phyloP scores from a whole-genome alignment of 192 early-diverging fungal species.

The Kappamyces sp. region DNA sequence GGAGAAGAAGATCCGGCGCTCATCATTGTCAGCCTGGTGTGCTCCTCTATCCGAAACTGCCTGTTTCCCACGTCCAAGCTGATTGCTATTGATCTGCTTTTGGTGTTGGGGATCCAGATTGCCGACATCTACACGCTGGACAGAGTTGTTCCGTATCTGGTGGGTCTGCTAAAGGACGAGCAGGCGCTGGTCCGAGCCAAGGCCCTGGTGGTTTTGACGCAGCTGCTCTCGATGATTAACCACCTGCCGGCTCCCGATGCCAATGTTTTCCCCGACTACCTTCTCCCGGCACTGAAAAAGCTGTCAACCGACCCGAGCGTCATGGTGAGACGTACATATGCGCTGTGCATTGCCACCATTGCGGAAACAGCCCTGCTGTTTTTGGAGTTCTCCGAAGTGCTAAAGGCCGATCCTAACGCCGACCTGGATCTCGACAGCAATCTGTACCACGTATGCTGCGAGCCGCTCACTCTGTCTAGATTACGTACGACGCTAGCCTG shows the following conservation, averaged over 20 bases:
- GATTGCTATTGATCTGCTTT: conserved; percentile 65
- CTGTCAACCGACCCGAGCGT: conserved; percentile 68
- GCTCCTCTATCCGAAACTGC: conserved; percentile 63
- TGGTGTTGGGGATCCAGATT: conserved; percentile 60
- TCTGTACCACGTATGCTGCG: conserved; percentile 12
- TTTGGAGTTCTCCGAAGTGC: conserved; percentile 66
- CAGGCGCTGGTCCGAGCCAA: conserved; percentile 54
- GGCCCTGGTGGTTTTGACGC: conserved; percentile 60
- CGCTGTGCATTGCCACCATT: conserved; percentile 65
- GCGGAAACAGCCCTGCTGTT: conserved; percentile 74
- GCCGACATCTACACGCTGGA: conserved; percentile 70
- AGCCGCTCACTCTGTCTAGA: conserved; percentile 27
- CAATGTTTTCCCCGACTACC: conserved; percentile 85
- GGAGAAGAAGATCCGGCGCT: conserved; percentile 59
- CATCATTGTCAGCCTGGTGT: conserved; percentile 62
- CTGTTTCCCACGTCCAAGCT: conserved; percentile 65
- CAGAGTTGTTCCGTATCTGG: conserved; percentile 72
- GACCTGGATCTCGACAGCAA: conserved; percentile 47
- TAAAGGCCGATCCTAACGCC: conserved; percentile 28
- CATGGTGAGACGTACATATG: conserved; percentile 75
- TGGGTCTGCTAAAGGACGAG: conserved; percentile 59
- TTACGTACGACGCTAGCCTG: conserved; percentile 65
- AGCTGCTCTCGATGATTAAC: conserved; percentile 70
- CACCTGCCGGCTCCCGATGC: conserved; percentile 74
- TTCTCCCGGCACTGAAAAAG: conserved; percentile 67